Base-by-base conservation (phyloP, 352 stramenopile species). In the Pythium rhizo-oryzae region DNA sequence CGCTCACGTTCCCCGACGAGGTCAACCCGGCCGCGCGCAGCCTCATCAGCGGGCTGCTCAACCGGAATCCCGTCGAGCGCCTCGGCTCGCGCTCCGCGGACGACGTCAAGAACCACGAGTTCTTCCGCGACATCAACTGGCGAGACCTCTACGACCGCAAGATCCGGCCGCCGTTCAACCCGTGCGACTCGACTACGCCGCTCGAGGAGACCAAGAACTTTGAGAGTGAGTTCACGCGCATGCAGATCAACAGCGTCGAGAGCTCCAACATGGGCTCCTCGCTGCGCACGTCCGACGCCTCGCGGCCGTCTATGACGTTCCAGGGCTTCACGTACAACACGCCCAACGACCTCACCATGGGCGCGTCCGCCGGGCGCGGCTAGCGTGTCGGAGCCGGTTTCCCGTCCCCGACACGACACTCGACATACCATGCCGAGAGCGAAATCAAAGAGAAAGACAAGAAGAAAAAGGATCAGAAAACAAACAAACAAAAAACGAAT, bases 311-410 rank as follows among this genome's bases (percentile, higher is more conserved):
- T 59, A 94, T 93, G 80, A 96, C 88, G 58, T 96, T 96, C 77
- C 85, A 94, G 72, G 88, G 87, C 18, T 96, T 96, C 72, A 94
- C 88, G 54, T 96, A 94, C 79, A 93, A 96, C 76, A 96, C 88
- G 65, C 88, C 88, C 24, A 96, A 93, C 70, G 87, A 96, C 57
- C 67, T 96, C 67, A 75, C 83, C 25, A 94, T 94, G 84, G 81
- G 80, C 35, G 72, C 64, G 30, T 92, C 84, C 15, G 86, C 87
- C 47, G 84, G 84, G 21, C 82, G 76, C 33, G 63, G 78, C 61
- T 93, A 90, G 76, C 41, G 7, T 16, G 19, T 24, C 21, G 16
- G 1, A 43, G 8, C 24, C 5, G 8, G 25, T 41, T 9, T 19
- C 51, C 7, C 18, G 15, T 44, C 41, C 49, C 39, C 23, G 23